Percentiles rank a stretch among this genome's conserved stretches.
These are phyloP conservation scores for Cladosporium cucumerinum DNA, from an alignment of 2,329 filamentous ascomycete genomes.

Conservation along the genomic window DNA sequence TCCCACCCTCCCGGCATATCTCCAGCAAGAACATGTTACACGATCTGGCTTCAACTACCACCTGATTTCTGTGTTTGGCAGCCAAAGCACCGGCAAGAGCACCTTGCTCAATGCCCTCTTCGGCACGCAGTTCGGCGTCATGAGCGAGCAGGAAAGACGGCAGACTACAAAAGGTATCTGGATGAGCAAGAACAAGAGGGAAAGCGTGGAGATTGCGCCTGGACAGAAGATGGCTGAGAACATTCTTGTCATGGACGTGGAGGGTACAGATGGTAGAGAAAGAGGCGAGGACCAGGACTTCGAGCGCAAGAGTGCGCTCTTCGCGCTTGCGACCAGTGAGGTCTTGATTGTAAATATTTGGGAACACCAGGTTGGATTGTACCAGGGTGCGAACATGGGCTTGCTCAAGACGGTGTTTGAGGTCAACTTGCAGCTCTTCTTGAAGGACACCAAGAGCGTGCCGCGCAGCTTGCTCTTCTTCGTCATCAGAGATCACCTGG, in stretches of 20 bases:
- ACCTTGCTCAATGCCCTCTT: constrained; percentile 95
- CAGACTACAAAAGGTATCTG: constrained; percentile 99
- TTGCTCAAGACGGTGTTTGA: constrained; percentile 98
- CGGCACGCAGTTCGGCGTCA: constrained; percentile 92
- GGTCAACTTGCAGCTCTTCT: constrained; percentile 93
- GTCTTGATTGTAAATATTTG: constrained; percentile 98
- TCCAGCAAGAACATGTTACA: constrained; percentile 74
- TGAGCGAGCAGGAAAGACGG: constrained; percentile 88
- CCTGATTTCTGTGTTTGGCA: constrained; percentile 97
- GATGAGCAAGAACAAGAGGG: constrained; percentile 93
- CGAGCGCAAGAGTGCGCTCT: constrained; percentile 95
- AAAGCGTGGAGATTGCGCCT: constrained; percentile 44
- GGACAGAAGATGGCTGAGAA: constrained; percentile 81
- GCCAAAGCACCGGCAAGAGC: constrained; percentile 97
- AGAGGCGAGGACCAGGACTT: constrained; percentile 98
- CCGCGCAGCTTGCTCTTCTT: constrained; percentile 94
- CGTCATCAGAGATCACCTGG: constrained; percentile 95
- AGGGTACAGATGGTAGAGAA: constrained; percentile 94
- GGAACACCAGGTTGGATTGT: constrained; percentile 97
- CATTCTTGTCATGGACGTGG: constrained; percentile 98
- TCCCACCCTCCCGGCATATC: constrained; percentile 77
- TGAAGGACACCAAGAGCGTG: constrained; percentile 90
- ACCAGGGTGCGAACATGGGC: constrained; percentile 98
- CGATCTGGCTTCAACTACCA: constrained; percentile 98
- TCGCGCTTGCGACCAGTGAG: constrained; percentile 94